Conservation (phyloP, 345 rosid genomes). For the Schrenkiella parvula region DNA sequence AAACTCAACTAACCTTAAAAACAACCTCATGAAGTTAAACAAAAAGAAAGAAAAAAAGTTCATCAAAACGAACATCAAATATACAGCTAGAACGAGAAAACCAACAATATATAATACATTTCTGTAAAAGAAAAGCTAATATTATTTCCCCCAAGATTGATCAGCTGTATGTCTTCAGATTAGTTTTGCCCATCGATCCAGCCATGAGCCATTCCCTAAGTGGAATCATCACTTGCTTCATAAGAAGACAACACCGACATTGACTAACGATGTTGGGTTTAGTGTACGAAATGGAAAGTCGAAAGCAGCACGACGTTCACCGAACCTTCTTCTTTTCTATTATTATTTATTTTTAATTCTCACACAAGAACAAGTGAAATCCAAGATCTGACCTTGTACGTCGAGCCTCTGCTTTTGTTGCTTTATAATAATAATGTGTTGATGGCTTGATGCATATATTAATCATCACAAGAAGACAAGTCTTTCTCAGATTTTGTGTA, state of each 20-base stretch:
- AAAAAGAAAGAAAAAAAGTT: neutral
- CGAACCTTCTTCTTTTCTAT: slow-evolving; percentile 12
- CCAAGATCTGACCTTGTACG: slow-evolving; percentile 31
- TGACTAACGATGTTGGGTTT: slow-evolving; percentile 15
- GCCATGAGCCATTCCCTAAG: neutral
- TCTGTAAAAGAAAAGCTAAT: too few species aligned
- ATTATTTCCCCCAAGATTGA: neutral
- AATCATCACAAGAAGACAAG: slow-evolving; percentile 23
- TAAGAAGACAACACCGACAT: slow-evolving; percentile 27
- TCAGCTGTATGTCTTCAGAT: slow-evolving; percentile 6
- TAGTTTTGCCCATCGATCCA: slow-evolving; percentile 6
- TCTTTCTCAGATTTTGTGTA: slow-evolving; percentile 7
- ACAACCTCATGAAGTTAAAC: neutral
- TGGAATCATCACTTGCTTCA: neutral
- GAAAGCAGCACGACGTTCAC: slow-evolving; percentile 25
- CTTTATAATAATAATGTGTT: slow-evolving; percentile 8
- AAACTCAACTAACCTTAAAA: neutral
- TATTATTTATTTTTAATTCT: neutral
- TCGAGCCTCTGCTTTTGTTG: slow-evolving; percentile 23
- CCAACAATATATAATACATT: neutral
- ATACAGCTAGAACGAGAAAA: neutral
- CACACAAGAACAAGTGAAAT: neutral
- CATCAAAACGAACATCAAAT: neutral
- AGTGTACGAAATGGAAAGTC: slow-evolving; percentile 7
- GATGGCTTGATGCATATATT: neutral